Conservation (phyloP, 1,284 basidiomycete genomes). For the Lignosus rhinocerotis region DNA sequence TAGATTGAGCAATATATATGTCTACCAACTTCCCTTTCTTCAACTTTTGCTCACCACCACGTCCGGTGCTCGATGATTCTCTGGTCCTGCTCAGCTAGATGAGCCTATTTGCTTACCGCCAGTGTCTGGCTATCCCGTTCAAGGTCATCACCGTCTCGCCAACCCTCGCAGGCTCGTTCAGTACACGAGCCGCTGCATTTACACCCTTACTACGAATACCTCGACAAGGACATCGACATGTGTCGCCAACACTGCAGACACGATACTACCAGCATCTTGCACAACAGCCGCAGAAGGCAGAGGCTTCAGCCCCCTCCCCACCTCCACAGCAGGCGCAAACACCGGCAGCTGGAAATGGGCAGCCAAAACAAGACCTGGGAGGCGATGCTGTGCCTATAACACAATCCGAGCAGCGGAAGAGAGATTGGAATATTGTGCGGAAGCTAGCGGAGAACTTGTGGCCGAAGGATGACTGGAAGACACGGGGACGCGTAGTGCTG, state of each 20-base stretch:
- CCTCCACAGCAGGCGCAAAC: neutral
- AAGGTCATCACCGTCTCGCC: neutral
- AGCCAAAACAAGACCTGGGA: constrained; percentile 14
- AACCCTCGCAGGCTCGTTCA: neutral
- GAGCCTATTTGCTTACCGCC: constrained; percentile 11
- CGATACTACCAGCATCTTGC: constrained; percentile 11
- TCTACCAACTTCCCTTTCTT: neutral
- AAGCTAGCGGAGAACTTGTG: constrained; percentile 68
- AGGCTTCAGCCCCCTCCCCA: neutral
- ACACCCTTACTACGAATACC: neutral
- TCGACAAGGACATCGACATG: neutral
- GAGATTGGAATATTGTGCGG: constrained; percentile 70
- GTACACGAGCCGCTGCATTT: neutral
- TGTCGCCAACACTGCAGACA: neutral
- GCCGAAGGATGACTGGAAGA: constrained; percentile 77
- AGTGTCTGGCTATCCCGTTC: constrained; percentile 6
- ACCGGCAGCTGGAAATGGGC: neutral
- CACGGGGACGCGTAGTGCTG: constrained; percentile 75
- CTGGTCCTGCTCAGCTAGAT: neutral
- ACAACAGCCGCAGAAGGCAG: constrained; percentile 11
- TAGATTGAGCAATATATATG: neutral
- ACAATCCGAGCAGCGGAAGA: constrained; percentile 54
- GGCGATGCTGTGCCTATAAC: constrained; percentile 26
- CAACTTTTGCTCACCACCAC: neutral
- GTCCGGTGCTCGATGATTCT: neutral